Conservation (phyloP, 345 rosid species). For the Nephelium lappaceum region DNA sequence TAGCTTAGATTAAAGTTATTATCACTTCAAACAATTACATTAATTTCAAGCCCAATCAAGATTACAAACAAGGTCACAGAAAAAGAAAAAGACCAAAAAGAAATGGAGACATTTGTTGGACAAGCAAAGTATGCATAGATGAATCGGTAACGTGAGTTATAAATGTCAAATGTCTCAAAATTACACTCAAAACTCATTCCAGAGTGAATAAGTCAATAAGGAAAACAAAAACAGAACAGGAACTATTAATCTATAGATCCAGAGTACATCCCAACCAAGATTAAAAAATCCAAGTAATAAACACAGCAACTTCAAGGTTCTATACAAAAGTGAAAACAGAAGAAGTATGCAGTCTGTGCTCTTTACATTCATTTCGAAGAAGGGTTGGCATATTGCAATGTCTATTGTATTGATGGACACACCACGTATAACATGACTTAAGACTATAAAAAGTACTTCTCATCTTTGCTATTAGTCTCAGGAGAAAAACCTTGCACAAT, state of each 20-base stretch:
- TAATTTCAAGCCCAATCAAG: background rate
- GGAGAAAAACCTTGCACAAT: background rate
- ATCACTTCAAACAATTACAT: no score
- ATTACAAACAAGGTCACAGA: background rate
- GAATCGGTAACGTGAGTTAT: background rate
- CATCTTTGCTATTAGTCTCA: slow-evolving; percentile 1
- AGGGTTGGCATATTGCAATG: background rate
- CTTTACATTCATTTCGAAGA: slow-evolving; percentile 10
- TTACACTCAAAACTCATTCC: background rate
- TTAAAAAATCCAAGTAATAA: slow-evolving; percentile 4
- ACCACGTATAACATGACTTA: slow-evolving; percentile 2
- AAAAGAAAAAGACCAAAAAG: background rate
- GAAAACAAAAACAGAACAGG: background rate
- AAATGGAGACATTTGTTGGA: background rate
- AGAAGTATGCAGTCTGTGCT: background rate
- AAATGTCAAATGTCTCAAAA: background rate
- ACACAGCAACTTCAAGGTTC: background rate
- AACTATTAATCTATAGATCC: slow-evolving; percentile 11
- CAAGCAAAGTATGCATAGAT: background rate
- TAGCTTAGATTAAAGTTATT: no score
- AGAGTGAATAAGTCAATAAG: background rate
- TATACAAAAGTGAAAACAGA: background rate
- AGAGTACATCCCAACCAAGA: background rate
- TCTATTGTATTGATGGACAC: slow-evolving; percentile 7
- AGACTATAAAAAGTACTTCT: slow-evolving; percentile 5